Percentiles rank a stretch among this genome's conserved stretches.
These are phyloP conservation scores for Trichoderma lentiforme DNA, from an alignment of 2,329 filamentous ascomycete species.

Conservation along the genomic window DNA sequence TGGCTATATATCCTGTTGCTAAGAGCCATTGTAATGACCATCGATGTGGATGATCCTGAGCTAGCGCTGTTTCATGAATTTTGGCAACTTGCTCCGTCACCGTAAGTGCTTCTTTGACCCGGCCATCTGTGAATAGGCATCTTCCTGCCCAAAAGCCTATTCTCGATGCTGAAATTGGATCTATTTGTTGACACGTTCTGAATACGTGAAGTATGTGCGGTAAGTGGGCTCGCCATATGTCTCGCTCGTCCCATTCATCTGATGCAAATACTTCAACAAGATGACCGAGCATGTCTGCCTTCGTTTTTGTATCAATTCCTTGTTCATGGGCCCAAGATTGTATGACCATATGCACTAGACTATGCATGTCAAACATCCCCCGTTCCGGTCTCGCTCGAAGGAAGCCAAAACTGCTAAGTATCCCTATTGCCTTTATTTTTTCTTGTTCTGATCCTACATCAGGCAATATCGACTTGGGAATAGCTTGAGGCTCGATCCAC, in stretches of 20 bases:
- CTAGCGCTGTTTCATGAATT: neutral
- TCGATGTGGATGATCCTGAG: neutral
- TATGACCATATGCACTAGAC: neutral
- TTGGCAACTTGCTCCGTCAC: neutral
- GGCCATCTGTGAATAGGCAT: too few relatives aligned
- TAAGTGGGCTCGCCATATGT: neutral
- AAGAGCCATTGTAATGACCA: too few relatives aligned
- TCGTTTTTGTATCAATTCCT: neutral
- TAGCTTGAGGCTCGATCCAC: neutral
- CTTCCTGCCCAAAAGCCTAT: neutral
- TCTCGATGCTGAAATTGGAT: neutral
- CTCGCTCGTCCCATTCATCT: neutral
- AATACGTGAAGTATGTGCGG: neutral
- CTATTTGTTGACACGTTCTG: neutral
- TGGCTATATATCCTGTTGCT: too few relatives aligned
- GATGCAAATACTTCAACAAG: neutral
- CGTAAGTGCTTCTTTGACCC: neutral
- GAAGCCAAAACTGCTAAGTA: neutral
- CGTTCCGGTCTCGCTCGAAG: neutral
- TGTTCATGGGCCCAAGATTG: neutral
- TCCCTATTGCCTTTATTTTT: neutral
- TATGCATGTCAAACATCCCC: neutral
- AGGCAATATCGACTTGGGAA: neutral
- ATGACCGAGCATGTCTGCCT: neutral
- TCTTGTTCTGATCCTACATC: neutral